phyloP scores from a whole-genome alignment of 768 basidiomycete species.

The Botryobasidium botryosum region DNA sequence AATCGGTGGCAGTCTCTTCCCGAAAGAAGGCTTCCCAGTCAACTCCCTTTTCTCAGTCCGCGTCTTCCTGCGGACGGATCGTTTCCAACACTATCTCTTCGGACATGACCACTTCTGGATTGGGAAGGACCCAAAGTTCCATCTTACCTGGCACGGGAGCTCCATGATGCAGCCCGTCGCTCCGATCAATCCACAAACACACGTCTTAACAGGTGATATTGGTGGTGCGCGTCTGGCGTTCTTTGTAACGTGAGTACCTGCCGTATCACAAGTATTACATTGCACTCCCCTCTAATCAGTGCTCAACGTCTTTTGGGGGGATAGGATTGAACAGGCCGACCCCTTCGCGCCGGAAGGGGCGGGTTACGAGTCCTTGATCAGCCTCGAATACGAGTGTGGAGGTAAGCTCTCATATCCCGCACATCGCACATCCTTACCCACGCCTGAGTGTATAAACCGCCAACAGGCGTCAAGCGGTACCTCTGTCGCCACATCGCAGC shows the following conservation, averaged over 20 bases:
- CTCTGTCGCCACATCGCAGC: not conserved
- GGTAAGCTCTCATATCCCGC: not conserved
- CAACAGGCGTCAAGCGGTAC: not conserved
- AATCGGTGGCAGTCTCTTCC: not conserved
- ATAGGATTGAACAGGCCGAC: too few relatives aligned
- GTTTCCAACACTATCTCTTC: not conserved
- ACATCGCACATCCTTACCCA: not conserved
- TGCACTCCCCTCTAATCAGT: too few relatives aligned
- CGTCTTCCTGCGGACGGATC: not conserved
- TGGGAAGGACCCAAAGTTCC: not conserved
- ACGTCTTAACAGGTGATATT: not conserved
- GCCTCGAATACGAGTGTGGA: not conserved
- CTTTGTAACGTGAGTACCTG: not conserved
- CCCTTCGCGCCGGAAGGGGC: not conserved
- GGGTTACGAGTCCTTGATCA: not conserved
- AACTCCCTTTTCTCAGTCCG: not conserved
- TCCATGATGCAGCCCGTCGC: not conserved
- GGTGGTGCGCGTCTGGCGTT: not conserved
- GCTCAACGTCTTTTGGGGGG: too few relatives aligned
- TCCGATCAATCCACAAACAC: not conserved
- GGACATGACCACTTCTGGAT: not conserved
- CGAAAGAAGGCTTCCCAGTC: not conserved
- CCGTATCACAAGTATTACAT: too few relatives aligned
- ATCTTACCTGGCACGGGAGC: not conserved
- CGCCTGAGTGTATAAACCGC: not conserved